phyloP scores from a whole-genome alignment of 164 flowering plant species.

The Euptelea pleiosperma region DNA sequence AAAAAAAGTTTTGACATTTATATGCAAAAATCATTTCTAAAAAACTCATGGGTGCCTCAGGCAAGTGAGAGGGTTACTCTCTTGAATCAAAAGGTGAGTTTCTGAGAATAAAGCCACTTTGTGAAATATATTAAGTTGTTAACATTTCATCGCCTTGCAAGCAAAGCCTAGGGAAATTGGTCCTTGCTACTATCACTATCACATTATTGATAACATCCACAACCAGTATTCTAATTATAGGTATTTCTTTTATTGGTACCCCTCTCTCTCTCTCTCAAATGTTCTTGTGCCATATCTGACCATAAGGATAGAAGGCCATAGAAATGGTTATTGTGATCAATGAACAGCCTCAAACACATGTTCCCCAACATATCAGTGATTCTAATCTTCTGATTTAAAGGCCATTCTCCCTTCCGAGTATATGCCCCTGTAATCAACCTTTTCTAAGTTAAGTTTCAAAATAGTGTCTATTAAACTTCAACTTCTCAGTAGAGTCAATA shows the following conservation, averaged over 20 bases:
- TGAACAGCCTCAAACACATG: neutral
- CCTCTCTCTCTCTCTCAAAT: neutral
- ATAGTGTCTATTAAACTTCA: neutral
- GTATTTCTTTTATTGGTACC: conserved; percentile 21
- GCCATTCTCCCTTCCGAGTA: too few relatives aligned
- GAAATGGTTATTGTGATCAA: too few relatives aligned
- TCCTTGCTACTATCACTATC: conserved; percentile 62
- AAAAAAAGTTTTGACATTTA: too few relatives aligned
- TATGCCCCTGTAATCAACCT: neutral
- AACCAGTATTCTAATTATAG: conserved; percentile 56
- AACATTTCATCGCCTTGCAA: conserved; percentile 31
- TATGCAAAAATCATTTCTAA: too few relatives aligned
- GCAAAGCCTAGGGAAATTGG: conserved; percentile 68
- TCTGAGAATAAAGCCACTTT: neutral
- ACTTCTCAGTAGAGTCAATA: neutral
- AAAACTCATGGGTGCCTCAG: conserved; percentile 21
- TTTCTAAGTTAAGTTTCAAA: neutral
- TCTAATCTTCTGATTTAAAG: too few relatives aligned
- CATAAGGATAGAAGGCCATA: too few relatives aligned
- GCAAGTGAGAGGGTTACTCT: conserved; percentile 47
- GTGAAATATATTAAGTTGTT: neutral
- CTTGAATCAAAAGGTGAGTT: conserved; percentile 33
- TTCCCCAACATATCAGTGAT: neutral
- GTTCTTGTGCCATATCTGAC: too few relatives aligned
- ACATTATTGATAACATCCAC: conserved; percentile 67